Evolutionary conservation across 257 asterid species (phyloP).

Genomic region (Penstemon barbatus): DNA sequence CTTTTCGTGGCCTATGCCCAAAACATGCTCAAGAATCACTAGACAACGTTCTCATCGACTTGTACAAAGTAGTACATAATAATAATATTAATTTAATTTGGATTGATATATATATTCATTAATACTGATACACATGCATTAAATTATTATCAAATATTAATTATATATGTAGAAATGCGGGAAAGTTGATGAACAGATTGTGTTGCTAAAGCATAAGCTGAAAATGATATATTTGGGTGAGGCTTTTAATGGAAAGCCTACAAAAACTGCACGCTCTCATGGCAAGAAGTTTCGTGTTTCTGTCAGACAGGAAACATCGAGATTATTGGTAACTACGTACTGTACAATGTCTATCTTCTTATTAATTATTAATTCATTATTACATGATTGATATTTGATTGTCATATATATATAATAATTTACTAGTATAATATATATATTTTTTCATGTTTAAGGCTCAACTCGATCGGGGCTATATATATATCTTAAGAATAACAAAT

Average conservation of each 20-base stretch:
- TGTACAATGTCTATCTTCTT: too few relatives aligned
- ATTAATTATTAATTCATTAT: too few relatives aligned
- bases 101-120: too few relatives aligned
- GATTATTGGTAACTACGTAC: constrained; percentile 47
- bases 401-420: too few relatives aligned
- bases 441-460: too few relatives aligned
- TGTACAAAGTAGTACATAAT: constrained; percentile 54
- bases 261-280: constrained; percentile 87
- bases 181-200: constrained; percentile 73
- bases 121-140: neutral
- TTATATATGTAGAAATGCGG: constrained; percentile 90
- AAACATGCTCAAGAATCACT: constrained; percentile 70
- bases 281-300: constrained; percentile 94
- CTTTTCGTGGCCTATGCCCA: constrained; percentile 63
- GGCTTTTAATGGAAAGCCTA: constrained; percentile 81
- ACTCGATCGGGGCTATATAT: too few relatives aligned
- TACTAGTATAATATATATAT: too few relatives aligned
- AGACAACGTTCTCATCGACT: constrained; percentile 75
- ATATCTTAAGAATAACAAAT: too few relatives aligned
- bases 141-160: neutral
- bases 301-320: constrained; percentile 67
- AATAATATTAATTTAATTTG: neutral
- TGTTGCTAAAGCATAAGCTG: constrained; percentile 73
- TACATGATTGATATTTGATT: too few relatives aligned
- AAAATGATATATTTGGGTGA: constrained; percentile 67